Percentiles rank a stretch among this genome's conserved stretches.
These are phyloP conservation scores for Exidia glandulosa DNA, from an alignment of 768 basidiomycete species.

Conservation along the genomic window DNA sequence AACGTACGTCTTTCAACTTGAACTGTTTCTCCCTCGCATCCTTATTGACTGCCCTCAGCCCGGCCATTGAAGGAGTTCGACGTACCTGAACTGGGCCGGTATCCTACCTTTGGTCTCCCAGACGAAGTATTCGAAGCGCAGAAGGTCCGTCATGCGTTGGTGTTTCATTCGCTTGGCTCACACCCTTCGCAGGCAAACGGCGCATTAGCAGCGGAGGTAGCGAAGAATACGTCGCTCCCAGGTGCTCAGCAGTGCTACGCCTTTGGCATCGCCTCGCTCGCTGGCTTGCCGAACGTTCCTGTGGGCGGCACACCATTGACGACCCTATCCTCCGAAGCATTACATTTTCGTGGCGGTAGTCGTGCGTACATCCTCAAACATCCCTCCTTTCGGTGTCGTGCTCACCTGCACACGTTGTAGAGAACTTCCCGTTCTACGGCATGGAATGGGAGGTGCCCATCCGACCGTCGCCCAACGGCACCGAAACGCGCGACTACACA, in stretches of 20 bases:
- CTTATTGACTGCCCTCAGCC: background rate
- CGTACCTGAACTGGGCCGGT: background rate
- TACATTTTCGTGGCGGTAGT: constrained; percentile 7
- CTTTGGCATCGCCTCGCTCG: constrained; percentile 6
- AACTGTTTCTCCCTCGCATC: background rate
- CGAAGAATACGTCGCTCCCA: background rate
- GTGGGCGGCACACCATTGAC: background rate
- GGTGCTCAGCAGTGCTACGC: constrained; percentile 1
- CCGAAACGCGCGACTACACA: constrained; percentile 3
- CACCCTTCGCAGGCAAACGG: background rate
- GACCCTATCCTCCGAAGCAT: constrained; percentile 3
- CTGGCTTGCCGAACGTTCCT: constrained; percentile 4
- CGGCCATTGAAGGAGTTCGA: background rate
- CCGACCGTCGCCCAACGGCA: background rate
- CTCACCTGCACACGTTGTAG: background rate
- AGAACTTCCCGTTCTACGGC: constrained; percentile 4
- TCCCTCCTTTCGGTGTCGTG: background rate
- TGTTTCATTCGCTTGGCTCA: background rate
- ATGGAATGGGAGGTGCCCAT: constrained; percentile 6
- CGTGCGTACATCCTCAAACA: constrained; percentile 1
- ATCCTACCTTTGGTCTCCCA: constrained; percentile 1
- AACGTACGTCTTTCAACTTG: background rate
- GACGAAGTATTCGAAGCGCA: background rate
- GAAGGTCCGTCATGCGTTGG: background rate
- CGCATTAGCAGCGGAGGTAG: background rate